Evolutionary conservation across 495 filamentous ascomycete species (phyloP).

Genomic region (Xylaria palmicola): DNA sequence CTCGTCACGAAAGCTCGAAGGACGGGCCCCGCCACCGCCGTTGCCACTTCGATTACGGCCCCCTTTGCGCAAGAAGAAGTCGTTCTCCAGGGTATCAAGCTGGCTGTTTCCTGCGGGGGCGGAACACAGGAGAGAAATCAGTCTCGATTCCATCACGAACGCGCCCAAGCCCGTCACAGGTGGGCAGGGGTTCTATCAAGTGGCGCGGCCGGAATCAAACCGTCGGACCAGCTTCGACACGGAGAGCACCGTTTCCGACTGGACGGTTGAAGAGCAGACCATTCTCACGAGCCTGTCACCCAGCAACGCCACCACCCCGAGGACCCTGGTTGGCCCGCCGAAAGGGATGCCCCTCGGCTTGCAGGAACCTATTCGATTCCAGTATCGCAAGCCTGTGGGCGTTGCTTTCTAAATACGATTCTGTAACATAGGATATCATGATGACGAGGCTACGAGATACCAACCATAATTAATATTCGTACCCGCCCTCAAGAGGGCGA

Average conservation of each 20-base stretch:
- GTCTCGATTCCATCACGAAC: slow-evolving; percentile 48
- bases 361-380: slow-evolving; percentile 24
- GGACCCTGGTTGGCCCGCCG: slow-evolving; percentile 29
- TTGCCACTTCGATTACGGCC: slow-evolving; percentile 51
- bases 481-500: slow-evolving; percentile 12
- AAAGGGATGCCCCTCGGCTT: slow-evolving; percentile 25
- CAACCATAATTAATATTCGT: slow-evolving; percentile 20
- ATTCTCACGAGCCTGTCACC: slow-evolving; percentile 46
- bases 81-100: slow-evolving; percentile 54
- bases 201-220: slow-evolving; percentile 34
- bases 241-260: slow-evolving; percentile 41
- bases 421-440: slow-evolving; percentile 16
- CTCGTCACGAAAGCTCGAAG: slow-evolving; percentile 30
- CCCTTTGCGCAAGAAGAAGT: slow-evolving; percentile 56
- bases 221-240: slow-evolving; percentile 39
- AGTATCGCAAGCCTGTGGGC: slow-evolving; percentile 43
- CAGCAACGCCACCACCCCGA: slow-evolving; percentile 28
- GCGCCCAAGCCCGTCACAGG: slow-evolving; percentile 44
- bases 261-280: slow-evolving; percentile 40
- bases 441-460: slow-evolving; percentile 22
- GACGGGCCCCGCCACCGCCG: slow-evolving; percentile 48
- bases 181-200: slow-evolving; percentile 54
- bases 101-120: slow-evolving; percentile 48
- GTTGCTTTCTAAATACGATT: slow-evolving; percentile 41
- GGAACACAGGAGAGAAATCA: slow-evolving; percentile 36